Evolutionary conservation across 495 filamentous ascomycete genomes (phyloP).

Genomic region (Aspergillus biplanus): DNA sequence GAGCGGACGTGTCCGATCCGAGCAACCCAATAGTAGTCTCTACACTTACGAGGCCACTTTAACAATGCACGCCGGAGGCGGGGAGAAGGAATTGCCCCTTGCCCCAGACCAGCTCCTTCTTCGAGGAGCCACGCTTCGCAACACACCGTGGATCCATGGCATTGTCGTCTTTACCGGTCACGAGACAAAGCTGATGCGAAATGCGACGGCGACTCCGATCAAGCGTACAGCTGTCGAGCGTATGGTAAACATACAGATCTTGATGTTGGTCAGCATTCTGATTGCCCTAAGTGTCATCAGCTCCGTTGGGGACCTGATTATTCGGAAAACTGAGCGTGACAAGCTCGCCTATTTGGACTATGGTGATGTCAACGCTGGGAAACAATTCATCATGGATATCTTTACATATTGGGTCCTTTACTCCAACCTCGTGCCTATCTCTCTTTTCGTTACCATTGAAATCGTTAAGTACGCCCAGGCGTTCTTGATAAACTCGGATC

Average conservation of each 20-base stretch:
- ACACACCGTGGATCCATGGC: constrained; percentile 97
- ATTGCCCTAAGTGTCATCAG: constrained; percentile 82
- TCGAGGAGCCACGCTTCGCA: constrained; percentile 90
- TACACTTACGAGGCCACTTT: constrained; percentile 98
- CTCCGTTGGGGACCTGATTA: constrained; percentile 87
- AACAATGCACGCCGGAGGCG: constrained; percentile 89
- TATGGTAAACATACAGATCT: constrained; percentile 89
- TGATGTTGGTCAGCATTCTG: constrained; percentile 86
- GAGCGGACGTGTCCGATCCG: constrained; percentile 84
- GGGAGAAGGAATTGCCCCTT: constrained; percentile 89
- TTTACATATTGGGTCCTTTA: constrained; percentile 99
- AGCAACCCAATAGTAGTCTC: constrained; percentile 97
- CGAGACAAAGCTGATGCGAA: constrained; percentile 98
- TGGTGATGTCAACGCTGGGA: constrained; percentile 60
- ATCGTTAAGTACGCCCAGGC: constrained; percentile 97
- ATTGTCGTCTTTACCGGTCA: constrained; percentile 98
- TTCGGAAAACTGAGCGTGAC: constrained; percentile 60
- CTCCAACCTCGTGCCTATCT: constrained; percentile 95
- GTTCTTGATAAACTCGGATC: constrained; percentile 94
- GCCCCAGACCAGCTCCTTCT: constrained; percentile 85
- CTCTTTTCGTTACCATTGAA: constrained; percentile 96
- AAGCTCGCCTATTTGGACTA: constrained; percentile 75
- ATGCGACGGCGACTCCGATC: constrained; percentile 95
- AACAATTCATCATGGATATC: constrained; percentile 91
- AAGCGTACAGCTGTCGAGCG: constrained; percentile 95